Base-by-base conservation (phyloP, 805 yeast genomes). In the Sugiyamaella smithiae region DNA sequence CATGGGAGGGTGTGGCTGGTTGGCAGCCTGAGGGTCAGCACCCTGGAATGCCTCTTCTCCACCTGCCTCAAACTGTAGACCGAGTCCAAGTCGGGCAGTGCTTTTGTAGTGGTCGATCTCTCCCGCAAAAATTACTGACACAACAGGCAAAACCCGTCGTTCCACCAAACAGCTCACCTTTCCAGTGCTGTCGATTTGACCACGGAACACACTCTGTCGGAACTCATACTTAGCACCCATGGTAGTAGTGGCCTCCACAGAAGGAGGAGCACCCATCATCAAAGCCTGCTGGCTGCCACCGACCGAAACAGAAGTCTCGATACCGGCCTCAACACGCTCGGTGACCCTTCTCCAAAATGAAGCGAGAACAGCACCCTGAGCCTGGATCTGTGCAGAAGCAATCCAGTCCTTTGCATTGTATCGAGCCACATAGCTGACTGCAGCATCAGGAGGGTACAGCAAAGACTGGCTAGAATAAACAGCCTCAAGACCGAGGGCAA, bases 201-300 rank as follows among this genome's bases (percentile, higher is more conserved):
- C 97, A 72, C 99, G 83, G 81, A 89, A 89, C 47, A 88, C 84
- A 50, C 95, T 84, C 72, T 88, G 95, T 75, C 97, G 88, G 79
- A 88, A 93, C 75, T 93, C 98, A 72, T 91, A 91, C 74, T 91
- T 93, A 62, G 96, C 96, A 72, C 97, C 99, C 50, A 91, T 67
- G 52, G 97, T 86, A 60, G 99, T 90, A 62, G 80, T 78, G 65
- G 96, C 98, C 66, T 91, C 97, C 51, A 90, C 76, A 38, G 84
- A 82, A 28, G 95, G 87, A 67, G 87, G 88, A 60, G 82, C 80
- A 52, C 91, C 90, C 76, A 83, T 76, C 69, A 86, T 75, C 74
- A 85, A 75, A 55, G 82, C 76, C 36, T 95, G 91, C 65, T 82
- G 82, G 41, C 53, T 50, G 32, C 56, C 58, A 51, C 63, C 59